phyloP scores from a whole-genome alignment of 2,329 filamentous ascomycete species.

The Botrytis galanthina region DNA sequence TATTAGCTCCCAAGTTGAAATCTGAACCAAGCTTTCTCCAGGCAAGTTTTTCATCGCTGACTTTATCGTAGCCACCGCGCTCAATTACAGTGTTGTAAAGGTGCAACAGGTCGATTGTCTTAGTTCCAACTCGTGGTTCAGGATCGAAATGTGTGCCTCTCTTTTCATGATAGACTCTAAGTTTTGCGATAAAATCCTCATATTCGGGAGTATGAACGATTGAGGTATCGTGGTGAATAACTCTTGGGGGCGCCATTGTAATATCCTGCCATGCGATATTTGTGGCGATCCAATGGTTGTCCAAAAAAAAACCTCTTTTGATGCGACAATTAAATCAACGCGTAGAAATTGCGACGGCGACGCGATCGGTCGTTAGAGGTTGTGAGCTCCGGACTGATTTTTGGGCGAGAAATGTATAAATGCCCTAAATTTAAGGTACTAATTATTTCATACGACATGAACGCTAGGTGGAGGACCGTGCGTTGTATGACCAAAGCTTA shows the following conservation, averaged over 20 bases:
- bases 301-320: background rate
- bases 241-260: constrained; percentile 35
- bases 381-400: background rate
- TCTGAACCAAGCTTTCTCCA: constrained; percentile 77
- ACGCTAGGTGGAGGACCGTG: background rate
- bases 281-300: constrained; percentile 22
- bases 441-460: background rate
- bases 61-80: constrained; percentile 81
- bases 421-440: background rate
- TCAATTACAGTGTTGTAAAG: constrained; percentile 75
- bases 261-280: constrained; percentile 28
- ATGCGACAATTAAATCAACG: constrained; percentile 18
- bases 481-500: background rate
- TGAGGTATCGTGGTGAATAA: constrained; percentile 24
- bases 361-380: constrained; percentile 22
- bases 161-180: constrained; percentile 72
- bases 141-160: constrained; percentile 76
- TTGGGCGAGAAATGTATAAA: background rate
- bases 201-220: constrained; percentile 61
- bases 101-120: constrained; percentile 72
- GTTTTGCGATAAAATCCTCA: constrained; percentile 71
- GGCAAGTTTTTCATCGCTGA: constrained; percentile 78
- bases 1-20: constrained; percentile 70
- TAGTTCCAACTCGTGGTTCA: constrained; percentile 76
- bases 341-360: constrained; percentile 23